Conservation (phyloP, 1,284 basidiomycete species). For the Porogramme epimiltina region DNA sequence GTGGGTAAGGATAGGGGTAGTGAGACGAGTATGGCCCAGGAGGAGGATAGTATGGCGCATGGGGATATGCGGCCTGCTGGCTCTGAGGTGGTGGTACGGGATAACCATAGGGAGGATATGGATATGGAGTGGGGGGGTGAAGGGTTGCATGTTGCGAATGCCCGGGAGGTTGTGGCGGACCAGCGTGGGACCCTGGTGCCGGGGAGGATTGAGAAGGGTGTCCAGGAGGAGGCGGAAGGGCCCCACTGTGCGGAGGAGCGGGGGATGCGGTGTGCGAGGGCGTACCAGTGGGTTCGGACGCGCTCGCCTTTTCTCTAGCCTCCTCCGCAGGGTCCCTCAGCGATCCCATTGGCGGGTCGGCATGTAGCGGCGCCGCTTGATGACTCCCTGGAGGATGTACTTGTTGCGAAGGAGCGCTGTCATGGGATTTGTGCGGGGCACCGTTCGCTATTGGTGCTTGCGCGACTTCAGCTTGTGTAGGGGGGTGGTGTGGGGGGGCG, state of each 20-base stretch:
- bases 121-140: slow-evolving; percentile 27
- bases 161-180: slow-evolving; percentile 9
- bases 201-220: slow-evolving; percentile 24
- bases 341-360: slow-evolving; percentile 28
- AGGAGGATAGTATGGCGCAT: slow-evolving; percentile 53
- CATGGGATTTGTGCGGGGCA: neutral
- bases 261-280: slow-evolving; percentile 7
- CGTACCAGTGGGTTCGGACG: slow-evolving; percentile 3
- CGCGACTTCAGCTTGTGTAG: neutral
- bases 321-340: slow-evolving; percentile 20
- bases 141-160: slow-evolving; percentile 17
- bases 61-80: slow-evolving; percentile 57
- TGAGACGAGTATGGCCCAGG: slow-evolving; percentile 27
- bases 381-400: slow-evolving; percentile 25
- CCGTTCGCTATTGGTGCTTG: slow-evolving; percentile 2
- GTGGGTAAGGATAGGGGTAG: slow-evolving; percentile 40
- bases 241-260: slow-evolving; percentile 15
- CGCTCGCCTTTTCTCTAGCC: slow-evolving; percentile 12
- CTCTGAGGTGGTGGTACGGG: slow-evolving; percentile 19
- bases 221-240: neutral
- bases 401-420: slow-evolving; percentile 21
- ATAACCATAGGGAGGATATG: slow-evolving; percentile 32
- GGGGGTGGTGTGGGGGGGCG: slow-evolving; percentile 18
- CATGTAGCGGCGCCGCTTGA: slow-evolving; percentile 9
- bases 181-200: slow-evolving; percentile 18